These are phyloP conservation scores for Claviceps monticola DNA, from an alignment of 2,329 filamentous ascomycete species.

Conservation along the genomic window DNA sequence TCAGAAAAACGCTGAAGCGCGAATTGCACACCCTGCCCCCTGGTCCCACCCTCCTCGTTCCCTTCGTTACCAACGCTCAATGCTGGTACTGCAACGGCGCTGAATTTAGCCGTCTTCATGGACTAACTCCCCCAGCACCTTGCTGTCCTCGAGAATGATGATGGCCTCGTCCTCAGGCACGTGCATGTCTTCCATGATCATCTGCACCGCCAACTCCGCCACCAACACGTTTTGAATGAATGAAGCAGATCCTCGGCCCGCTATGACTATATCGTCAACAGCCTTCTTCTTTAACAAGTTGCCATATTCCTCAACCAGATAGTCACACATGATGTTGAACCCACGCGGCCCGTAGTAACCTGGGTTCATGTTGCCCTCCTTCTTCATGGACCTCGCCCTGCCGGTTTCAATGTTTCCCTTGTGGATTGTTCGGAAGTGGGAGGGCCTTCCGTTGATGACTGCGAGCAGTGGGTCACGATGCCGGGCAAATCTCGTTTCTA, in stretches of 20 bases:
- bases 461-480: constrained; percentile 42
- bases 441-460: constrained; percentile 46
- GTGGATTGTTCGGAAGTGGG: constrained; percentile 47
- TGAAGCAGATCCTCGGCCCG: constrained; percentile 49
- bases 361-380: constrained; percentile 47
- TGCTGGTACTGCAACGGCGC: neutral
- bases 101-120: constrained; percentile 39
- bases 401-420: constrained; percentile 41
- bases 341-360: constrained; percentile 79
- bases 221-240: constrained; percentile 67
- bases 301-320: constrained; percentile 47
- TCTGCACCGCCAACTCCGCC: constrained; percentile 47
- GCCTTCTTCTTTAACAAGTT: constrained; percentile 46
- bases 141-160: constrained; percentile 51
- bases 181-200: constrained; percentile 44
- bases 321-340: constrained; percentile 56
- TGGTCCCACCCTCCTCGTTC: neutral
- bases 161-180: constrained; percentile 29
- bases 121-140: constrained; percentile 50
- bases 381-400: constrained; percentile 44
- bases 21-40: neutral
- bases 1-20: neutral
- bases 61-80: neutral
- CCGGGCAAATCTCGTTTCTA: constrained; percentile 43
- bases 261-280: constrained; percentile 49